Base-by-base conservation (phyloP, 192 early-diverging fungal species). In the Dissophora globulifera region DNA sequence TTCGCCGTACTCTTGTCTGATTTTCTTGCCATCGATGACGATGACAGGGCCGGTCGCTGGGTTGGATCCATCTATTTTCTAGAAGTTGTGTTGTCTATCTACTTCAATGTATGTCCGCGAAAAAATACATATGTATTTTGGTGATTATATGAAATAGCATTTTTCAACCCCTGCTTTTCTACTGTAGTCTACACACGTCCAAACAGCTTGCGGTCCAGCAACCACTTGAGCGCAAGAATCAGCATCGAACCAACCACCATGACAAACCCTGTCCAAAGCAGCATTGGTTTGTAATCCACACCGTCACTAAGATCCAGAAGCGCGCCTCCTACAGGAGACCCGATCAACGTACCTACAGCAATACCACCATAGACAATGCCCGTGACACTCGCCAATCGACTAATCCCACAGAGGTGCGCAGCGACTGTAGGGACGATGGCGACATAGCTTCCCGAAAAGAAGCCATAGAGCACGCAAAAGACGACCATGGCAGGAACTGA, bases 381-480 rank as follows among this genome's bases (percentile, higher is more conserved):
- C 5, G 84, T 86, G 33, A 88, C 85, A 58, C 82, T 84, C 1
- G 87, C 85, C 29, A 87, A 67, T 0, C 83, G 78, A 25, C 81
- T 69, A 20, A 86, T 84, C 15, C 61, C 67, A 75, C 78, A 86
- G 27, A 88, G 80, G 20, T 80, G 75, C n/a, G 83, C 82, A 57
- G 79, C 87, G 23, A 81, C 81, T 23, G 81, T 86, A 19, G 83
- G 89, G 33, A 85, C 59, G 40, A 87, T 84, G 42, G 78, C 35
- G 47, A 86, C 66, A 65, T 79, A 79, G 32, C 87, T 82, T 57
- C 88, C 85, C 56, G 84, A 81, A 75, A 85, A 85, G 71, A 89
- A 25, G 49, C 84, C 81, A 55, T 85, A 85, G 50, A 86, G 42
- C 40, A 87, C 66, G 26, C 81, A 79, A 20, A 84, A 85, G 0